Evolutionary conservation across 176 grass and related monocot species (phyloP).

Genomic region (Lolium rigidum): DNA sequence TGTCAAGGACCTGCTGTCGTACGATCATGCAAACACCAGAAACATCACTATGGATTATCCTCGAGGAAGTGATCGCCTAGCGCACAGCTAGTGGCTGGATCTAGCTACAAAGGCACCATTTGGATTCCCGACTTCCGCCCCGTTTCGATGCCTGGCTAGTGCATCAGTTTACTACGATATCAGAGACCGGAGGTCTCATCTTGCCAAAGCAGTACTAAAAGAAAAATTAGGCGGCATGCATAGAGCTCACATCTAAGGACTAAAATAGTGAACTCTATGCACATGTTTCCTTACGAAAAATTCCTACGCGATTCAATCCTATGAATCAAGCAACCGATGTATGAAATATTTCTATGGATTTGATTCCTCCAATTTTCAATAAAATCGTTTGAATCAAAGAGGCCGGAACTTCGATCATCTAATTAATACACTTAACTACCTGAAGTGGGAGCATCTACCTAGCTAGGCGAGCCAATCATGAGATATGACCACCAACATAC

Average conservation of each 20-base stretch:
- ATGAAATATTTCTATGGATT: background rate
- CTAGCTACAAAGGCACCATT: background rate
- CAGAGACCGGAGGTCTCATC: too few relatives aligned
- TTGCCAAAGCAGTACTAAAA: too few relatives aligned
- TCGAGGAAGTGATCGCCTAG: background rate
- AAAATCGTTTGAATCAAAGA: background rate
- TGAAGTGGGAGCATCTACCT: constrained; percentile 1
- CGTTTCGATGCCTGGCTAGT: too few relatives aligned
- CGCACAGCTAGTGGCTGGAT: background rate
- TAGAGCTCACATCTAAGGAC: too few relatives aligned
- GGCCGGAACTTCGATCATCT: background rate
- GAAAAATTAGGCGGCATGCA: too few relatives aligned
- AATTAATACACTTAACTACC: background rate
- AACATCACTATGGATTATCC: background rate
- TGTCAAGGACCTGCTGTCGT: background rate
- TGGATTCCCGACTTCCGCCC: background rate
- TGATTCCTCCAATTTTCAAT: too few relatives aligned
- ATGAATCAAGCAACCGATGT: too few relatives aligned
- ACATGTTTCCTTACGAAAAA: too few relatives aligned
- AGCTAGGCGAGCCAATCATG: background rate
- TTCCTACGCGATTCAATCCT: too few relatives aligned
- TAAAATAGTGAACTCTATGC: too few relatives aligned
- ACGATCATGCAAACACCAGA: background rate
- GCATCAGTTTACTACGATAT: too few relatives aligned
- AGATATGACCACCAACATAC: background rate